phyloP scores from a whole-genome alignment of 2,329 filamentous ascomycete species.

The Metarhizium robertsii region DNA sequence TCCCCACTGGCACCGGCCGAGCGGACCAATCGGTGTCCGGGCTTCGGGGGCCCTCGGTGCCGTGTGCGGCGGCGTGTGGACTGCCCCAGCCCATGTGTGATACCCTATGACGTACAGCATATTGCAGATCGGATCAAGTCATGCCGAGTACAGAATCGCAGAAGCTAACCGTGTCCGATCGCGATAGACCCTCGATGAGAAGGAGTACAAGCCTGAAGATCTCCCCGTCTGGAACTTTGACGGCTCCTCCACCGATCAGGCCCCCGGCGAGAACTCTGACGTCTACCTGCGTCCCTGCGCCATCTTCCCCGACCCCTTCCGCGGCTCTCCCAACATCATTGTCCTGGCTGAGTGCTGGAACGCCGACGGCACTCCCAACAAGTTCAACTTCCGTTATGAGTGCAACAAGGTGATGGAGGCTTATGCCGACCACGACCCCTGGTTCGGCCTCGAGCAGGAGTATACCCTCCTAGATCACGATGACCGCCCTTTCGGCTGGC shows the following conservation, averaged over 20 bases:
- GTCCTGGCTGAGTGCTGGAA: slow-evolving; percentile 95
- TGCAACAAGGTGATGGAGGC: slow-evolving; percentile 82
- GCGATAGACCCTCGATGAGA: slow-evolving; percentile 38
- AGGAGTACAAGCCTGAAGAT: slow-evolving; percentile 40
- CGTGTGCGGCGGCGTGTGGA: neutral
- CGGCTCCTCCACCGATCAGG: slow-evolving; percentile 86
- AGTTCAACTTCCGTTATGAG: slow-evolving; percentile 96
- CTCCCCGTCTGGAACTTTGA: slow-evolving; percentile 49
- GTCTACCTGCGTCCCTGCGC: slow-evolving; percentile 90
- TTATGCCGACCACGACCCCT: slow-evolving; percentile 74
- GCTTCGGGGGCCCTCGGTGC: neutral
- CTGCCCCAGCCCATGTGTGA: too few species aligned
- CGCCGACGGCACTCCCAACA: slow-evolving; percentile 89
- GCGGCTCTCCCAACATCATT: slow-evolving; percentile 80
- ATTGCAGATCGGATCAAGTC: neutral
- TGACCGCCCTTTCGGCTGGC: slow-evolving; percentile 76
- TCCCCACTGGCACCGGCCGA: neutral
- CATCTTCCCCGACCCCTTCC: slow-evolving; percentile 88
- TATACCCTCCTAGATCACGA: slow-evolving; percentile 72
- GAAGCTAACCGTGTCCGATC: neutral
- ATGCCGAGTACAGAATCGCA: neutral
- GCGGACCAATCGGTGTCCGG: neutral
- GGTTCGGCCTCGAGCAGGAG: slow-evolving; percentile 98
- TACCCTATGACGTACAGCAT: neutral
- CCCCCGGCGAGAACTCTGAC: slow-evolving; percentile 91